Evolutionary conservation across 1,139 yeast genomes (phyloP), one percentile per base, ranked within the genome.

Genomic region (Debaryomycetaceae sp.): DNA sequence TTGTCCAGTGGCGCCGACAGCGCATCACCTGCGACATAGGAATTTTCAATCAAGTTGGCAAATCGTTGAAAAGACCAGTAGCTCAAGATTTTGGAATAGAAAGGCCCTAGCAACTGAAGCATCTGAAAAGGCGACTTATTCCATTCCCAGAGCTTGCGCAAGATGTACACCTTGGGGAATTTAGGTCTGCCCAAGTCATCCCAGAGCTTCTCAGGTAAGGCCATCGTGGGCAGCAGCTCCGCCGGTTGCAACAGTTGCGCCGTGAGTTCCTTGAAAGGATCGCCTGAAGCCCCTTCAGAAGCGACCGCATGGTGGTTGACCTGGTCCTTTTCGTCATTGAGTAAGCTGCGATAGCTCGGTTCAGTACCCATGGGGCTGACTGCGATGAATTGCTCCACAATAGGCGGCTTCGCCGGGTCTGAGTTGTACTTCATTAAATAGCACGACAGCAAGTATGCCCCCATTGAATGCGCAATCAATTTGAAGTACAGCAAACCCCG

Each of bases 331-430:
- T 48, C 49, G 32, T 55, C 46, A 37, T 55, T 63, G 25, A 66
- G 48, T 37, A 65, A 53, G 42, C 71, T 64, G 11, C 41, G 38
- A 24, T 47, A 46, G 36, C 58, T 63, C 5, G 70, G 55, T 37
- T 66, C 73, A 0, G 73, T 65, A 3, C 73, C 73, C 70, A 66
- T 60, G 4, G 73, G 72, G 43, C 71, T 64, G 4, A 65, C 65
- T 12, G 56, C 41, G 12, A 63, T 48, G 20, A 64, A 52, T 19
- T 58, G 52, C 12, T 47, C 43, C 1, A 65, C 69, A 13, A 53
- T 34, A n/a, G n/a, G n/a, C n/a, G n/a, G n/a, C n/a, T n/a, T n/a
- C n/a, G n/a, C n/a, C n/a, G n/a, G n/a, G n/a, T 25, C 13, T 8
- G 12, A 2, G 34, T 61, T 59, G 38, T 63, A 63, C 40, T 65